Evolutionary conservation across 495 filamentous ascomycete species (phyloP).

Genomic region (Tetracladium setigerum): DNA sequence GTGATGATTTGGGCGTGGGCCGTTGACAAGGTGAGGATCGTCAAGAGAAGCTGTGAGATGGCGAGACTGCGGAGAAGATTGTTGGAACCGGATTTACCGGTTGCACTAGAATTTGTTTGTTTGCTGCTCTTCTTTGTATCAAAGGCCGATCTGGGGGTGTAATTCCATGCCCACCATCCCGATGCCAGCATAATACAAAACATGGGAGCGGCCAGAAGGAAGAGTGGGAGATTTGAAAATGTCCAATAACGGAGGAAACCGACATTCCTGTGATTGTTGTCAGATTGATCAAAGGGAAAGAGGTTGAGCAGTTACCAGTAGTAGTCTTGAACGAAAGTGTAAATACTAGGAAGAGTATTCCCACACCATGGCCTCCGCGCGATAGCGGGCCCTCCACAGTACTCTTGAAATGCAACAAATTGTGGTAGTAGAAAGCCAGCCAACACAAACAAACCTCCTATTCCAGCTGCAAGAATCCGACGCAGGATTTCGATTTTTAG

Average conservation of each 20-base stretch:
- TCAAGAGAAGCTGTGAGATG: constrained; percentile 63
- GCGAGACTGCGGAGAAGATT: constrained; percentile 39
- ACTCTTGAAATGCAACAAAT: constrained; percentile 61
- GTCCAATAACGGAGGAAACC: constrained; percentile 92
- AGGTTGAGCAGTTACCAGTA: constrained; percentile 64
- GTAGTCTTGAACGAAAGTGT: constrained; percentile 75
- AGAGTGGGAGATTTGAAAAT: constrained; percentile 76
- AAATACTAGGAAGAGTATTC: constrained; percentile 69
- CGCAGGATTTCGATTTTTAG: constrained; percentile 19
- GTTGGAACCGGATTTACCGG: not conserved
- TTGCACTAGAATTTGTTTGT: not conserved
- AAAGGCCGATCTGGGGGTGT: not conserved
- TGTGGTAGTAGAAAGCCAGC: constrained; percentile 66
- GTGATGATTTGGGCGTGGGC: constrained; percentile 95
- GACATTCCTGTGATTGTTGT: constrained; percentile 53
- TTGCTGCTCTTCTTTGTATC: not conserved
- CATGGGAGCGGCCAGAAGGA: constrained; percentile 75
- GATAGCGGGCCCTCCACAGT: constrained; percentile 41
- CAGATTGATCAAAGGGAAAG: not conserved
- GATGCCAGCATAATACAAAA: constrained; percentile 60
- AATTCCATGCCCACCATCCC: constrained; percentile 38
- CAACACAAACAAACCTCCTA: constrained; percentile 61
- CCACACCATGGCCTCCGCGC: constrained; percentile 65
- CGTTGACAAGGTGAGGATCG: constrained; percentile 59
- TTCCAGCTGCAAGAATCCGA: constrained; percentile 44